Conservation (phyloP, 768 basidiomycete genomes). For the Crepidotus variabilis region DNA sequence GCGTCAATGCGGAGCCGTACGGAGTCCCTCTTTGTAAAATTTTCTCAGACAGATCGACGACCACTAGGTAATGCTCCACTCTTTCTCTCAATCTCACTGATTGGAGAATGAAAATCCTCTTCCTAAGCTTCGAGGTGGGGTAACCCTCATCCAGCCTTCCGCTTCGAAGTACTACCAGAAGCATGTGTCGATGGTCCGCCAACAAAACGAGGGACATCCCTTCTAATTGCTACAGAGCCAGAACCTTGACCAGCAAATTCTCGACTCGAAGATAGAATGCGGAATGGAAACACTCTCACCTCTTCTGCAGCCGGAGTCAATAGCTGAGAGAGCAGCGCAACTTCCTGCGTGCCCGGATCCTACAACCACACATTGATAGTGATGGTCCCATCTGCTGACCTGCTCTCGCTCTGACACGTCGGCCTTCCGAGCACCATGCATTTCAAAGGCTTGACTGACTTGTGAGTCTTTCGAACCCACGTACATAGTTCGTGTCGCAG, state of each 20-base stretch:
- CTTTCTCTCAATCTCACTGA: background rate
- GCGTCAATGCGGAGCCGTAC: background rate
- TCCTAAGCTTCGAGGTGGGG: background rate
- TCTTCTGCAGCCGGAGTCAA: conserved; percentile 53
- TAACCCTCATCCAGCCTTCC: background rate
- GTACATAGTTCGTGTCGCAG: too few relatives aligned
- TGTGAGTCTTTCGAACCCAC: too few relatives aligned
- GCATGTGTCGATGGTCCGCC: background rate
- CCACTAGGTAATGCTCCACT: background rate
- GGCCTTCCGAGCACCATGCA: background rate
- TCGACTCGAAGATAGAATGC: background rate
- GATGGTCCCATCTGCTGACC: background rate
- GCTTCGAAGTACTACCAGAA: background rate
- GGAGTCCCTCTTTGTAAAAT: background rate
- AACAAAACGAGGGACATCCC: background rate
- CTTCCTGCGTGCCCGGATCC: conserved; percentile 68
- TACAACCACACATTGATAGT: conserved; percentile 56
- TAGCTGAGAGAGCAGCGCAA: conserved; percentile 59
- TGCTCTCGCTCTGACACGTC: background rate
- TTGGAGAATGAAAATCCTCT: background rate
- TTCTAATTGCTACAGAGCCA: background rate
- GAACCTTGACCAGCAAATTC: background rate
- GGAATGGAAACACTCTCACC: conserved; percentile 22
- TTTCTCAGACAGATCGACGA: background rate
- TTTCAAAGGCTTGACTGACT: background rate